Conservation (phyloP, 2,329 filamentous ascomycete genomes). For the Aureobasidium melanogenum region DNA sequence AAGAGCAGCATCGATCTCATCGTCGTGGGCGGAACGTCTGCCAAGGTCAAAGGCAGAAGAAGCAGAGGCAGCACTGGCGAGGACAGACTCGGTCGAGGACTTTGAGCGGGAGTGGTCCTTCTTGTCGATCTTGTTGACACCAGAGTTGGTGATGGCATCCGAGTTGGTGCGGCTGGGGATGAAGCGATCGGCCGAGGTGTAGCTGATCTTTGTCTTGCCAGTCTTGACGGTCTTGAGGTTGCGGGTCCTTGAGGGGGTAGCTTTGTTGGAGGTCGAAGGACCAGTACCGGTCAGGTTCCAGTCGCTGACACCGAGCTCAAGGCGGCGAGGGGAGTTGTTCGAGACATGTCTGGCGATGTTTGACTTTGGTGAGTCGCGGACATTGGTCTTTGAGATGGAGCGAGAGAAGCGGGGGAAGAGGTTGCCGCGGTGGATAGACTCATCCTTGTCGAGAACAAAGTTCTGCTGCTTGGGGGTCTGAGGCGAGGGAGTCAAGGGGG, state of each 20-base stretch:
- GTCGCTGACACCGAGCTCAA: slow-evolving; percentile 88
- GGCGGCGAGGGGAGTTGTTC: slow-evolving; percentile 64
- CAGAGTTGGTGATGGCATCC: slow-evolving; percentile 74
- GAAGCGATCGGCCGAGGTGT: slow-evolving; percentile 67
- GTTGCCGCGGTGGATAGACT: slow-evolving; percentile 68
- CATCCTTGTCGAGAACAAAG: slow-evolving; percentile 44
- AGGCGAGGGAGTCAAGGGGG: slow-evolving; percentile 89
- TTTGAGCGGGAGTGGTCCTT: slow-evolving; percentile 67
- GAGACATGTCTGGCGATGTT: slow-evolving; percentile 59
- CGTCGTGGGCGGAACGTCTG: slow-evolving; percentile 56
- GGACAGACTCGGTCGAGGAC: slow-evolving; percentile 60
- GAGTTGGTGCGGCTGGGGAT: slow-evolving; percentile 90
- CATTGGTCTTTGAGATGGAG: slow-evolving; percentile 54
- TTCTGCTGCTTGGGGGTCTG: slow-evolving; percentile 55
- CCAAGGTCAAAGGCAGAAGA: slow-evolving; percentile 49
- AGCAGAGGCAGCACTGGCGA: slow-evolving; percentile 60
- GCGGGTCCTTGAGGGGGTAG: slow-evolving; percentile 33
- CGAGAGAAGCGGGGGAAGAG: slow-evolving; percentile 71
- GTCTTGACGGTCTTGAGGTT: slow-evolving; percentile 33
- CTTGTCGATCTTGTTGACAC: slow-evolving; percentile 70
- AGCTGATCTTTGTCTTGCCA: slow-evolving; percentile 59
- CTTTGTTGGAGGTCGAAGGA: slow-evolving; percentile 37
- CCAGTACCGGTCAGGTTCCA: slow-evolving; percentile 85
- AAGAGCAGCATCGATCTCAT: slow-evolving; percentile 47
- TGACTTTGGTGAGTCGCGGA: slow-evolving; percentile 88